phyloP scores from a whole-genome alignment of 78 protist genomes.

The Diacronema lutheri region DNA sequence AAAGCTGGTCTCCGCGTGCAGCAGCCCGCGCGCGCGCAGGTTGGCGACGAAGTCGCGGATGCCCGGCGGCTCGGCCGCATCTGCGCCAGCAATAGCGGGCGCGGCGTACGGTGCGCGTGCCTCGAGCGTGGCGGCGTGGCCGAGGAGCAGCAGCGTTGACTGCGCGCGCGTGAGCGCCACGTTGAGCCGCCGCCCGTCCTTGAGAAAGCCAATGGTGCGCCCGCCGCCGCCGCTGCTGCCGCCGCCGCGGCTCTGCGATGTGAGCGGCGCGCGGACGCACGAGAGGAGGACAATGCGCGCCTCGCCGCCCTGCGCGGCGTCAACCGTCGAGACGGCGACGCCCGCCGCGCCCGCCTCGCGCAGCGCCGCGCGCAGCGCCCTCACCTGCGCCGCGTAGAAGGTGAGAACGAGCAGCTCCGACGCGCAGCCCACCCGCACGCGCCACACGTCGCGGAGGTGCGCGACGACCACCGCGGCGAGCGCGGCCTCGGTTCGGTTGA shows the following conservation, averaged over 20 bases:
- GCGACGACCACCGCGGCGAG: background rate
- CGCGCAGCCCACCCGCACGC: background rate
- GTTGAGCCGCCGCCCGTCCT: constrained; percentile 83
- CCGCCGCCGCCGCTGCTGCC: background rate
- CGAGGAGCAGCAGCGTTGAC: background rate
- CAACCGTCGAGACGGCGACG: constrained; percentile 20
- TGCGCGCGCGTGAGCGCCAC: constrained; percentile 84
- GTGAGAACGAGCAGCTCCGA: too few relatives aligned
- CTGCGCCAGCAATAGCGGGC: background rate
- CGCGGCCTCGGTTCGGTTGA: background rate
- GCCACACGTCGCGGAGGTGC: background rate
- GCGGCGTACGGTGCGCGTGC: background rate
- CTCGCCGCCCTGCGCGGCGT: constrained; percentile 85
- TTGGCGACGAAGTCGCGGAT: too few relatives aligned
- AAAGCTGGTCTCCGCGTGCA: too few relatives aligned
- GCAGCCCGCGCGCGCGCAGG: background rate
- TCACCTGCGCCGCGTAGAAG: too few relatives aligned
- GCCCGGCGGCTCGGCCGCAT: background rate
- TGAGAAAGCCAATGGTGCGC: constrained; percentile 69
- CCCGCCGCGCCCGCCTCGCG: background rate
- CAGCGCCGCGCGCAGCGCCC: background rate
- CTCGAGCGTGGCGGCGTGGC: background rate
- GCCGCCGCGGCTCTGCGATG: background rate
- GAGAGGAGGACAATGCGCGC: constrained; percentile 72
- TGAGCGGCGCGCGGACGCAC: constrained; percentile 66